A percentile compares a stretch with the other conserved stretches of the same genome.
Evolutionary conservation across 2,329 filamentous ascomycete species (phyloP).

Genomic region (Byssochlamys sp.): DNA sequence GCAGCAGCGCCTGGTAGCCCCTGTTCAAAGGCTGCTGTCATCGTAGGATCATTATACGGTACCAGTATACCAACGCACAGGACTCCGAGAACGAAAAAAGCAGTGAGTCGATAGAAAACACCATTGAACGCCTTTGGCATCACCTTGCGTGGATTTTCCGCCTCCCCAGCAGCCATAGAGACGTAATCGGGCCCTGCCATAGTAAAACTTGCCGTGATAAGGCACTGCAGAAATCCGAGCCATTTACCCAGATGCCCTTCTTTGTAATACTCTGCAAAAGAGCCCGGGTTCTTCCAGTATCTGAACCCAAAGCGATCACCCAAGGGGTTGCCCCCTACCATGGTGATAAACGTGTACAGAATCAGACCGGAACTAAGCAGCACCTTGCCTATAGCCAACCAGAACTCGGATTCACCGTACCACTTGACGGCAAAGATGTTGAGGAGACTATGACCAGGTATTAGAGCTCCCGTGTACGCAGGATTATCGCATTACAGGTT

Average conservation of each 20-base stretch:
- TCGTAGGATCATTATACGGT: constrained; percentile 55
- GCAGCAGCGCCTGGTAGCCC: constrained; percentile 58
- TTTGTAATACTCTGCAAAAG: constrained; percentile 59
- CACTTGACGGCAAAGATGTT: constrained; percentile 65
- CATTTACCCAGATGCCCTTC: constrained; percentile 59
- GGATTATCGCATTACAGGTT: neutral
- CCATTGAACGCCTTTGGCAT: constrained; percentile 68
- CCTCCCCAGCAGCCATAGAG: constrained; percentile 56
- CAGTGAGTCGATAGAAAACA: constrained; percentile 66
- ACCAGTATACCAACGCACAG: constrained; percentile 64
- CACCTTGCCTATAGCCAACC: constrained; percentile 61
- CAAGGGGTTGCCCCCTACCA: constrained; percentile 71
- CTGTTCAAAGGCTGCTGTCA: constrained; percentile 51
- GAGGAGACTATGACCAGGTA: constrained; percentile 28
- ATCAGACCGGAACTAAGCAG: constrained; percentile 62
- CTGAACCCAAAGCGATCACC: constrained; percentile 65
- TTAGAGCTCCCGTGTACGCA: neutral
- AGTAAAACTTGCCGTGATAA: constrained; percentile 61
- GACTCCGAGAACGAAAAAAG: constrained; percentile 67
- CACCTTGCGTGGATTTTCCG: constrained; percentile 58
- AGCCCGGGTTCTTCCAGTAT: constrained; percentile 56
- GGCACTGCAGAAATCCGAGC: constrained; percentile 65
- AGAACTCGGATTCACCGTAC: constrained; percentile 71
- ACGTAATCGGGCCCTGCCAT: constrained; percentile 61
- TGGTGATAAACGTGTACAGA: constrained; percentile 68